Conservation (phyloP, 2,329 filamentous ascomycete genomes). For the Byssochlamys sp. region DNA sequence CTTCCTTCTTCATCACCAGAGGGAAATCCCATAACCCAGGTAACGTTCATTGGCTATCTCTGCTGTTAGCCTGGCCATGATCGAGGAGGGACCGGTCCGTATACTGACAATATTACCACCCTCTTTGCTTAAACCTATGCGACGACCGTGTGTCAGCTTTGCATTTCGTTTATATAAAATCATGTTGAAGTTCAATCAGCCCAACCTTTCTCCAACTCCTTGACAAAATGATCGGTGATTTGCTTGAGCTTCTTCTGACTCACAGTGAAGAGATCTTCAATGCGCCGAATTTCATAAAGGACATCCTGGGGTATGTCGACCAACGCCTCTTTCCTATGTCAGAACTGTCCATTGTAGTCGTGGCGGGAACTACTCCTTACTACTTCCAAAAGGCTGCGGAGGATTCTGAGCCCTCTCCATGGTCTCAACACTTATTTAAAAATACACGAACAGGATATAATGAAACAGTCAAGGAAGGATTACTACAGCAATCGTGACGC, state of each 20-base stretch:
- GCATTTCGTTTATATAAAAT: slow-evolving; percentile 3
- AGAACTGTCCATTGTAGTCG: not conserved
- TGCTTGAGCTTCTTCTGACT: slow-evolving; percentile 64
- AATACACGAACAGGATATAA: not conserved
- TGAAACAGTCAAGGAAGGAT: not conserved
- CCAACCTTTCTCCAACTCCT: slow-evolving; percentile 68
- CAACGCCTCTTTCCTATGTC: slow-evolving; percentile 8
- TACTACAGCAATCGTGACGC: not conserved
- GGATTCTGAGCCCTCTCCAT: not conserved
- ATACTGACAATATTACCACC: slow-evolving; percentile 72
- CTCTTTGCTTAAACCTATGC: slow-evolving; percentile 60
- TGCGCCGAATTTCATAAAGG: slow-evolving; percentile 59
- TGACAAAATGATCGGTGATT: slow-evolving; percentile 76
- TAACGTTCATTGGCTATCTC: slow-evolving; percentile 77
- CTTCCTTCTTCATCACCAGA: slow-evolving; percentile 71
- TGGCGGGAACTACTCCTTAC: slow-evolving; percentile 1
- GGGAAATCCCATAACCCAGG: slow-evolving; percentile 77
- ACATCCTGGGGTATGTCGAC: slow-evolving; percentile 58
- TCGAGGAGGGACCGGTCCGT: not conserved
- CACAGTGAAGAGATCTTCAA: slow-evolving; percentile 71
- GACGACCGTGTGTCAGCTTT: not conserved
- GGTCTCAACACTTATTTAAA: not conserved
- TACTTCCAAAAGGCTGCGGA: slow-evolving; percentile 3
- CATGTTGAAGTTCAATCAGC: not conserved
- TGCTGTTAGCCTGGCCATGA: slow-evolving; percentile 5